Conservation (phyloP, 148 eudicot genomes). For the Persicaria maculosa region DNA sequence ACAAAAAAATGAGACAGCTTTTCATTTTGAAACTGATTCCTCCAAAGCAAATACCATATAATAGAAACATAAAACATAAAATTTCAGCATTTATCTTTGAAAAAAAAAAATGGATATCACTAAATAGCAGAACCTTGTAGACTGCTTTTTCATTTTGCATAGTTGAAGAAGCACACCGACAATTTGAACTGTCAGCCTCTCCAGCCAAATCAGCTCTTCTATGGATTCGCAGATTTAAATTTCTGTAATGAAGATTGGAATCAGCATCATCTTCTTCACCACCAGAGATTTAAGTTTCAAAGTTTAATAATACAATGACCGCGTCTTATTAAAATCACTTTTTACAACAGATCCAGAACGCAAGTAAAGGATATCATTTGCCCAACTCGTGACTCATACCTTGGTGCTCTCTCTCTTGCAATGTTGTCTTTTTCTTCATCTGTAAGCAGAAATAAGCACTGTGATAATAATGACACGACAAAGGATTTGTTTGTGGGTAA, state of each 20-base stretch:
- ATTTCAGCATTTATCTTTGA: not conserved
- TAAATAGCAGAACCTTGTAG: conserved; percentile 40
- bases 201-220: conserved; percentile 24
- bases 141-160: conserved; percentile 31
- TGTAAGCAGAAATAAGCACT: conserved; percentile 13
- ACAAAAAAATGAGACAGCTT: not conserved
- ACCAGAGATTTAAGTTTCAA: conserved; percentile 64
- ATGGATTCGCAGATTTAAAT: conserved; percentile 64
- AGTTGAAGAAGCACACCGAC: conserved; percentile 46
- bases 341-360: conserved; percentile 52
- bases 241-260: conserved; percentile 46
- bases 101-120: not conserved
- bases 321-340: conserved; percentile 65
- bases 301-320: conserved; percentile 67
- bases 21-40: not conserved
- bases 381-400: conserved; percentile 42
- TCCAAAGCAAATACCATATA: not conserved
- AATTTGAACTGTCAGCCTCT: conserved; percentile 39
- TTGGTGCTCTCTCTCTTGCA: conserved; percentile 39
- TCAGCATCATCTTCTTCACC: conserved; percentile 69
- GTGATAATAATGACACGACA: not conserved
- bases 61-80: not conserved
- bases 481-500: not conserved
- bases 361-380: conserved; percentile 57
- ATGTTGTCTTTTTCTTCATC: conserved; percentile 57